Conservation (phyloP, 352 stramenopile genomes). For the Pythium insidiosum region DNA sequence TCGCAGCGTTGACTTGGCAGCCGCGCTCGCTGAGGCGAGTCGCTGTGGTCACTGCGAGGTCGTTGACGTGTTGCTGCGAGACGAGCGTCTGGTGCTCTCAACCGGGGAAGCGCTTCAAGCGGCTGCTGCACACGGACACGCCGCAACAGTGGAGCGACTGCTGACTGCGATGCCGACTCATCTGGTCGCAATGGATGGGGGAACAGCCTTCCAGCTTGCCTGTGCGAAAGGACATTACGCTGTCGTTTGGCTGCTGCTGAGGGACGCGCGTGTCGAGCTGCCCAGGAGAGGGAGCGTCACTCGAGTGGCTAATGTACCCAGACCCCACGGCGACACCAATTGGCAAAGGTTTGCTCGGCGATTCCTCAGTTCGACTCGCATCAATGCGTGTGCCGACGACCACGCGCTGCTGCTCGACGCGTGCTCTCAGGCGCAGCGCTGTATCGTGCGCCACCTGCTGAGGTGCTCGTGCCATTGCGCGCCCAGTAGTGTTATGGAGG, state of each 20-base stretch:
- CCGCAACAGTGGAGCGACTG: conserved; percentile 3
- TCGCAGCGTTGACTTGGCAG: conserved; percentile 4
- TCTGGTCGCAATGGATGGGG: not conserved
- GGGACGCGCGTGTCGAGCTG: conserved; percentile 2
- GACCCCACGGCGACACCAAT: conserved; percentile 2
- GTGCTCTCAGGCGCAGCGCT: not conserved
- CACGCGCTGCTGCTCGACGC: conserved; percentile 13
- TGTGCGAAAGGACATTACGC: conserved; percentile 1
- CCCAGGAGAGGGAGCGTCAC: conserved; percentile 1
- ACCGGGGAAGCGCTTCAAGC: conserved; percentile 6
- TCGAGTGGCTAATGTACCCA: conserved; percentile 6
- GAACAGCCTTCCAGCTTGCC: not conserved
- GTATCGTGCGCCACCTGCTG: no score
- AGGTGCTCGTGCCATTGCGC: no score
- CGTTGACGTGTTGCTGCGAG: not conserved
- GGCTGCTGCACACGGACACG: conserved; percentile 5
- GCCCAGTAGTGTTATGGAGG: no score
- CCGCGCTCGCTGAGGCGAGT: conserved; percentile 9
- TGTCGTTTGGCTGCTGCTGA: conserved; percentile 2
- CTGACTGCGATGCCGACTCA: conserved; percentile 1
- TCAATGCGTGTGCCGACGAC: conserved; percentile 7
- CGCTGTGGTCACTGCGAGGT: conserved; percentile 8
- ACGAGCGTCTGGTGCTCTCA: conserved; percentile 6
- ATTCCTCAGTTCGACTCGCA: conserved; percentile 8
- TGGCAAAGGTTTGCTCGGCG: conserved; percentile 12